Conservation (phyloP, 2,329 filamentous ascomycete species). For the Chaetoscypha palmicola region DNA sequence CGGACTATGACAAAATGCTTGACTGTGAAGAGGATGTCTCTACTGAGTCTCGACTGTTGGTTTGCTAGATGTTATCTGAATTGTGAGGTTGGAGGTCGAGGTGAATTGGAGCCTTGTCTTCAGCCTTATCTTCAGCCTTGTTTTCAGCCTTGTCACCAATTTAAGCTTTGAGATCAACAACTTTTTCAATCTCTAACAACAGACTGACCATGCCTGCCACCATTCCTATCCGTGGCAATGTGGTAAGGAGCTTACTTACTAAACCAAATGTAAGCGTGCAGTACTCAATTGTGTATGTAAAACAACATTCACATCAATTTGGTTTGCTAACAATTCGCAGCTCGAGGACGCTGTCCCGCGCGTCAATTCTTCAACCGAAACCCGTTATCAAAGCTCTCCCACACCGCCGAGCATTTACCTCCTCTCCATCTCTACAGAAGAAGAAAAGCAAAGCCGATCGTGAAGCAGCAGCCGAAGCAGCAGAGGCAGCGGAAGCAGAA, state of each 20-base stretch:
- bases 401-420: conserved; percentile 12
- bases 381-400: not conserved
- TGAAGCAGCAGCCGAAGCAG: conserved; percentile 17
- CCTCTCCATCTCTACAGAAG: conserved; percentile 16
- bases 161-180: not conserved
- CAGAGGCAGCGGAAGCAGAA: too few species aligned
- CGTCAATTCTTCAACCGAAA: not conserved
- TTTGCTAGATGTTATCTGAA: too few species aligned
- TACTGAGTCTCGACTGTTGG: too few species aligned
- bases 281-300: conserved; percentile 13
- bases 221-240: conserved; percentile 16
- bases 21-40: too few species aligned
- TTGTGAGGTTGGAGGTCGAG: too few species aligned
- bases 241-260: conserved; percentile 7
- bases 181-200: conserved; percentile 1
- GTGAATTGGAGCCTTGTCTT: too few species aligned
- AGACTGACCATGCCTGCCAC: conserved; percentile 17
- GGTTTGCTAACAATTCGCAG: conserved; percentile 6
- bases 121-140: too few species aligned
- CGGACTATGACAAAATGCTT: too few species aligned
- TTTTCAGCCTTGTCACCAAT: not conserved
- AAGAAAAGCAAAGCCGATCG: conserved; percentile 22
- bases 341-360: not conserved
- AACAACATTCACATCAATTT: not conserved
- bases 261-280: conserved; percentile 8